These are phyloP conservation scores for Jatropha curcas DNA, from an alignment of 345 rosid species.

Conservation along the genomic window DNA sequence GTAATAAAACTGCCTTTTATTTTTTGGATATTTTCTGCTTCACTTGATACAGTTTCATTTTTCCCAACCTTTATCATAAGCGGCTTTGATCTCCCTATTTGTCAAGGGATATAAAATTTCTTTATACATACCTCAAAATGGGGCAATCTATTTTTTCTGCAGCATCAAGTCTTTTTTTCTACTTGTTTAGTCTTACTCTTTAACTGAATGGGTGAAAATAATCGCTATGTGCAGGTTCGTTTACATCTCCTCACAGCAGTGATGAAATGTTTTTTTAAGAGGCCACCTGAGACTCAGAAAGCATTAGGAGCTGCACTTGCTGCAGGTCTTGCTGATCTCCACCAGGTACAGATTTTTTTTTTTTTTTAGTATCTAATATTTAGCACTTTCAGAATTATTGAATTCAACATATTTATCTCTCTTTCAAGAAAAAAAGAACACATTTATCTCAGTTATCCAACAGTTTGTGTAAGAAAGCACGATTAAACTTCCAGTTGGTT, in stretches of 20 bases:
- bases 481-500: conserved; percentile 29
- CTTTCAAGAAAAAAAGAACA: too few relatives aligned
- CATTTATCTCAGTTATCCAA: background rate
- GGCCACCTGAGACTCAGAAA: conserved; percentile 94
- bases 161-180: background rate
- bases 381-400: background rate
- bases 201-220: conserved; percentile 4
- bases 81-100: background rate
- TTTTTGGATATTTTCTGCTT: too few relatives aligned
- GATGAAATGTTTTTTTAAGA: conserved; percentile 94
- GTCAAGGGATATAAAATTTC: background rate
- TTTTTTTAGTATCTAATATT: background rate
- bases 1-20: conserved; percentile 32
- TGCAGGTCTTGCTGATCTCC: conserved; percentile 85
- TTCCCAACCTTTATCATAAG: background rate
- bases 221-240: conserved; percentile 67
- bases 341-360: conserved; percentile 55
- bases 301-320: conserved; percentile 85
- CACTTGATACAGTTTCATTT: conserved; percentile 6
- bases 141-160: conserved; percentile 1
- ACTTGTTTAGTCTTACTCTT: background rate
- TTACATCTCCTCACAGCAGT: conserved; percentile 94
- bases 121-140: background rate
- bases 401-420: background rate
- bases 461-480: background rate